Percentiles rank a stretch among this genome's conserved stretches.
Conservation (phyloP, 257 asterid species). For the Primulina eburnea region DNA sequence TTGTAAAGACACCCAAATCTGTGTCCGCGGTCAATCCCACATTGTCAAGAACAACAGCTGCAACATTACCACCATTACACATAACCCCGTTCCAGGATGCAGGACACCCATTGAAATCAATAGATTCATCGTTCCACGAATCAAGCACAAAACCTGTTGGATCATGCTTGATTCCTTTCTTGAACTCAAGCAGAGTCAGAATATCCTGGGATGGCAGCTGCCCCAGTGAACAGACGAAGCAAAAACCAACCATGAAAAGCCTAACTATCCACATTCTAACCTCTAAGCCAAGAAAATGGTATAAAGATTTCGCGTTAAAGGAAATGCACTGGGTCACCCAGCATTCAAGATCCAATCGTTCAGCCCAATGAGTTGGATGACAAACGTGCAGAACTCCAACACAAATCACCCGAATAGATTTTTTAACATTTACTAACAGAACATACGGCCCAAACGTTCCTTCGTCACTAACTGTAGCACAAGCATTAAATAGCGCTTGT, state of each 20-base stretch:
- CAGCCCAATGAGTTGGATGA: slow-evolving; percentile 8
- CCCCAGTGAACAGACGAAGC: slow-evolving; percentile 50
- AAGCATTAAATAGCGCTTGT: slow-evolving; percentile 14
- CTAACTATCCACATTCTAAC: slow-evolving; percentile 55
- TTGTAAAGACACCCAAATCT: slow-evolving; percentile 72
- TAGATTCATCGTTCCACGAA: slow-evolving; percentile 96
- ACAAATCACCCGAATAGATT: slow-evolving; percentile 10
- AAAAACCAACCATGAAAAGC: slow-evolving; percentile 45
- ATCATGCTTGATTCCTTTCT: slow-evolving; percentile 90
- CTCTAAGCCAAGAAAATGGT: slow-evolving; percentile 29
- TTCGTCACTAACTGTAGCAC: slow-evolving; percentile 1
- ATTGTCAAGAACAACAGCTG: slow-evolving; percentile 84
- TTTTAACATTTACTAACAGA: slow-evolving; percentile 1
- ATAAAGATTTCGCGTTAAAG: slow-evolving; percentile 17
- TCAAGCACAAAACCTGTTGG: slow-evolving; percentile 82
- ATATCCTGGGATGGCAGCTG: slow-evolving; percentile 97
- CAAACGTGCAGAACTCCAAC: slow-evolving; percentile 4
- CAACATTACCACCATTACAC: slow-evolving; percentile 95
- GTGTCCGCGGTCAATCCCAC: slow-evolving; percentile 63
- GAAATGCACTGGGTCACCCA: slow-evolving; percentile 22
- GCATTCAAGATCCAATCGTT: slow-evolving; percentile 21
- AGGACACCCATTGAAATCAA: slow-evolving; percentile 96
- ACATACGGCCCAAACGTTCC: slow-evolving; percentile 11
- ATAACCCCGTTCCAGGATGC: slow-evolving; percentile 97
- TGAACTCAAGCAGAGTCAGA: slow-evolving; percentile 73